Evolutionary conservation across 192 early-diverging fungal genomes (phyloP).

Genomic region (Rhizophagus sp.): DNA sequence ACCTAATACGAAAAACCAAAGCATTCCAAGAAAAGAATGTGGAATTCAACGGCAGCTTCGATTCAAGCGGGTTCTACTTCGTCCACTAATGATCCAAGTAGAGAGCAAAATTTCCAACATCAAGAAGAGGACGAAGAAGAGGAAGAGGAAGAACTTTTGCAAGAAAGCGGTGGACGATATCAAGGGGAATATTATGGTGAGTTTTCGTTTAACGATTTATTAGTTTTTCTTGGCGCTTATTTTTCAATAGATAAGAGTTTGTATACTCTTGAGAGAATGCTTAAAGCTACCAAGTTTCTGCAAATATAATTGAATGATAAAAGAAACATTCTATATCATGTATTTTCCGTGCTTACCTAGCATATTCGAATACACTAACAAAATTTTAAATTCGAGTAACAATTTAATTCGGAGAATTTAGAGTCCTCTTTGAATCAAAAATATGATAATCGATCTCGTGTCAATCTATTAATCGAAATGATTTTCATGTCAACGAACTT

Average conservation of each 20-base stretch:
- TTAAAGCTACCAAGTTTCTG: neutral
- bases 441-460: too few species aligned
- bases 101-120: slow-evolving; percentile 11
- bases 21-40: slow-evolving; percentile 4
- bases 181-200: slow-evolving; percentile 20
- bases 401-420: too few species aligned
- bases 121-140: slow-evolving; percentile 29
- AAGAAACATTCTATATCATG: neutral
- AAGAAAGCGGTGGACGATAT: slow-evolving; percentile 20
- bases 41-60: slow-evolving; percentile 17
- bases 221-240: neutral
- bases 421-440: too few species aligned
- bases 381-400: neutral
- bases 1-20: neutral
- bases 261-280: neutral
- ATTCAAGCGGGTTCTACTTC: neutral
- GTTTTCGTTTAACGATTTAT: neutral
- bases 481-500: too few species aligned
- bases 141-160: slow-evolving; percentile 28
- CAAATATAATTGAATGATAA: neutral
- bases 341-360: neutral
- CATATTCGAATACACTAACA: neutral
- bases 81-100: slow-evolving; percentile 14
- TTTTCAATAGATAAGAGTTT: neutral
- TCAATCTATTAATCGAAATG: too few species aligned